phyloP scores from a whole-genome alignment of 371 early-diverging fungal genomes.

The Basidiobolus meristosporus region DNA sequence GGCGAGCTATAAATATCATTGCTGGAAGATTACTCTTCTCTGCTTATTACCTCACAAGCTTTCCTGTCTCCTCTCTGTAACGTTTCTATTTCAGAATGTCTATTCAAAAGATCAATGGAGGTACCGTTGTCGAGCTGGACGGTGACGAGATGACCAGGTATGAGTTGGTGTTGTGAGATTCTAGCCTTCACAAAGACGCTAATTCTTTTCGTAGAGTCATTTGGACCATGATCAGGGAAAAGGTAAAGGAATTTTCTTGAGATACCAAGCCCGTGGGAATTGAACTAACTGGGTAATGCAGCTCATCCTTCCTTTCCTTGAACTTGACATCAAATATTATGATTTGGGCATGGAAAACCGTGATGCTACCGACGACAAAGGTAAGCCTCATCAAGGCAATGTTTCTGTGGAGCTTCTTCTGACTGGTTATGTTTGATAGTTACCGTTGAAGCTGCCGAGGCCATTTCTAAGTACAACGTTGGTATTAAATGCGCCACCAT shows the following conservation, averaged over 20 bases:
- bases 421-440: slow-evolving; percentile 57
- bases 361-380: slow-evolving; percentile 34
- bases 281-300: slow-evolving; percentile 1
- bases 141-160: slow-evolving; percentile 98
- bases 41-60: too few relatives aligned
- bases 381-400: background rate
- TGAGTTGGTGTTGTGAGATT: too few relatives aligned
- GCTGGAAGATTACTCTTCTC: too few relatives aligned
- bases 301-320: slow-evolving; percentile 81
- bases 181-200: too few relatives aligned
- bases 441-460: slow-evolving; percentile 89
- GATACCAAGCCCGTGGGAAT: background rate
- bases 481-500: slow-evolving; percentile 98
- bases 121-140: slow-evolving; percentile 83
- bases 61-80: too few relatives aligned
- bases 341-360: slow-evolving; percentile 85
- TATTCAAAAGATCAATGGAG: too few relatives aligned
- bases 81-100: too few relatives aligned
- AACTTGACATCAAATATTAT: slow-evolving; percentile 87
- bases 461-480: slow-evolving; percentile 90
- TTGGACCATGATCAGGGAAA: slow-evolving; percentile 84
- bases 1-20: too few relatives aligned
- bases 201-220: too few relatives aligned
- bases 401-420: background rate
- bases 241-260: slow-evolving; percentile 15